A percentile compares a stretch with the other conserved stretches of the same genome.
These are phyloP conservation scores for Massariosphaeria phaeospora DNA, from an alignment of 495 filamentous ascomycete species.

Conservation along the genomic window DNA sequence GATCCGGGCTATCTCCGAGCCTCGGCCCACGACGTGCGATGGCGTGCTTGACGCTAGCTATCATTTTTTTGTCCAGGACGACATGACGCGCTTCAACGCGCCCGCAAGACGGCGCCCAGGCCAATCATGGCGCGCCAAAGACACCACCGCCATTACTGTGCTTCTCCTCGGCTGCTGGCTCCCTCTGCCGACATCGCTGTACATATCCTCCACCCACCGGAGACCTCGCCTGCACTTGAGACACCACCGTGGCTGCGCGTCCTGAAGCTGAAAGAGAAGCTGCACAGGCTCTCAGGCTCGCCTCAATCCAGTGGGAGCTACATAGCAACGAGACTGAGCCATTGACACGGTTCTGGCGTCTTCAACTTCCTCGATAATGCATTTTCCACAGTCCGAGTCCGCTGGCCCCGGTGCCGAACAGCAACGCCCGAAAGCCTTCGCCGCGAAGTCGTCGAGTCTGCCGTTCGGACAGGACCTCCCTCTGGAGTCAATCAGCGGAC, in stretches of 20 bases:
- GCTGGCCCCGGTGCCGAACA: conserved; percentile 26
- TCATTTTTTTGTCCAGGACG: no score
- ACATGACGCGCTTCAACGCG: no score
- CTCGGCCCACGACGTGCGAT: background rate
- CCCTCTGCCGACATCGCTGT: no score
- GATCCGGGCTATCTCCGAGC: background rate
- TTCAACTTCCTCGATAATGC: conserved; percentile 13
- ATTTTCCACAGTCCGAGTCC: conserved; percentile 31
- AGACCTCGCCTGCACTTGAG: no score
- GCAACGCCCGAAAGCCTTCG: conserved; percentile 17
- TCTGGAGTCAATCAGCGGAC: conserved; percentile 69
- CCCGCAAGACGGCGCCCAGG: no score
- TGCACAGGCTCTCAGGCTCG: background rate
- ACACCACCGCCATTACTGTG: no score
- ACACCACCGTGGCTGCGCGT: no score
- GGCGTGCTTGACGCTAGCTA: conserved; percentile 3
- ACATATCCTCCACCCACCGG: no score
- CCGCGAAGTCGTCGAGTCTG: conserved; percentile 48
- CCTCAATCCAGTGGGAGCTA: background rate
- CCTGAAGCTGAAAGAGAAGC: background rate
- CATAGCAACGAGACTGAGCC: background rate
- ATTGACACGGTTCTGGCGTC: background rate
- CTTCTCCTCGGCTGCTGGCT: no score
- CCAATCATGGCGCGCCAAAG: no score
- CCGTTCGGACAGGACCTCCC: conserved; percentile 58